Base-by-base conservation (phyloP, 2,329 filamentous ascomycete species). In the Hymenoscyphus occultus region DNA sequence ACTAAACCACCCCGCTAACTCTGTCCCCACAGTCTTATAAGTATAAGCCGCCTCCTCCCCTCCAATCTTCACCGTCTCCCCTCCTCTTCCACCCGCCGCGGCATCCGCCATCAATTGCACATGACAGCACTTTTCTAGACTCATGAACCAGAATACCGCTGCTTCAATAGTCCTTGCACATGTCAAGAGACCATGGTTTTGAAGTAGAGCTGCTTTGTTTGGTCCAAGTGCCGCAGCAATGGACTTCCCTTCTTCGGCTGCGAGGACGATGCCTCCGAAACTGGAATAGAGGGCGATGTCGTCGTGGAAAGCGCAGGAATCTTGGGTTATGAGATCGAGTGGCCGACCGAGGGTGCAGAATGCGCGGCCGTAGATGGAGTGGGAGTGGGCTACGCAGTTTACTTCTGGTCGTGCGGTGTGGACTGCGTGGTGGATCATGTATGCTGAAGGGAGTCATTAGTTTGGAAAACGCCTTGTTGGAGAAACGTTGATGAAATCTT, bases 21-120 rank as follows among this genome's bases (percentile, higher is more conserved):
- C 78, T 40, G 61, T 79, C 1, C 90, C 89, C 1, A 92, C 80
- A 0, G 84, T 82, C 75, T 87, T 86, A 72, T 85, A 86, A 0
- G 89, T 92, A 69, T 83, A 90, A 16, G 75, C 78, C 0, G 90
- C 89, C 73, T 92, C 89, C 58, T 87, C 86, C 1, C 90, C 84
- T 4, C 81, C 79, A 70, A 92, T 88, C n/a, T 69, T 64, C 7
- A 67, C 67, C 75, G 87, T 87, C 88, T 89, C 71, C 82, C 88
- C 89, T 71, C 82, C 77, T 5, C 83, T 83, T 1, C 89, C 89
- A 1, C 85, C 79, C 0, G 87, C 86, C 0, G 84, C 85, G 1
- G 84, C 84, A 71, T 86, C 84, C 2, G 82, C 84, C 42, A 86
- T 68, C 31, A 84, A 70, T 72, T 83, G 81, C 3, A 77, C 77